Percentiles rank a stretch among this genome's conserved stretches.
Conservation (phyloP, 345 rosid genomes). For the Eucalyptus globulus region DNA sequence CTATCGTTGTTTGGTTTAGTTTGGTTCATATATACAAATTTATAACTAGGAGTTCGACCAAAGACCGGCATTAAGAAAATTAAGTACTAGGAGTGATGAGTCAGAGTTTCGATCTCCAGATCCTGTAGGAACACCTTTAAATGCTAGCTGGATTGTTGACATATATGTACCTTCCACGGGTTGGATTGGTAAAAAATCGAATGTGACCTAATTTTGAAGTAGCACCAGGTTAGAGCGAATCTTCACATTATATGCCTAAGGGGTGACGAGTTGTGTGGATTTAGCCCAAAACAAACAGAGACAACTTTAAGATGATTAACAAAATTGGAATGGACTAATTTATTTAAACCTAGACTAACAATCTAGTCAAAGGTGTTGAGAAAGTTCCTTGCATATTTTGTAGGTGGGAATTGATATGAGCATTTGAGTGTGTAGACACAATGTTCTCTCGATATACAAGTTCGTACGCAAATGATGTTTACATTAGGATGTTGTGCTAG, state of each 20-base stretch:
- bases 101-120: background rate
- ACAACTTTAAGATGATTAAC: background rate
- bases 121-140: background rate
- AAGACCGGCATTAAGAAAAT: background rate
- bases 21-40: background rate
- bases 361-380: background rate
- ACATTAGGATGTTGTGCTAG: background rate
- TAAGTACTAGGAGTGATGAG: background rate
- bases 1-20: background rate
- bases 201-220: too few species aligned
- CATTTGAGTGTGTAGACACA: background rate
- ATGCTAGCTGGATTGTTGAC: background rate
- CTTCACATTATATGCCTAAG: background rate
- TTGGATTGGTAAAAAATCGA: background rate
- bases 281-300: background rate
- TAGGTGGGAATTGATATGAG: background rate
- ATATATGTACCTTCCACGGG: background rate
- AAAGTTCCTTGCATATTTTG: constrained; percentile 2
- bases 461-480: background rate
- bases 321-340: background rate
- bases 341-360: background rate
- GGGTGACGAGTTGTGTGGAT: background rate
- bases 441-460: background rate
- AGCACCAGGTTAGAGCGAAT: too few species aligned
- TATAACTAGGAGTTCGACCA: background rate